These are phyloP conservation scores for Aspergillus aculeatinus DNA, from an alignment of 2,329 filamentous ascomycete species.

Conservation along the genomic window DNA sequence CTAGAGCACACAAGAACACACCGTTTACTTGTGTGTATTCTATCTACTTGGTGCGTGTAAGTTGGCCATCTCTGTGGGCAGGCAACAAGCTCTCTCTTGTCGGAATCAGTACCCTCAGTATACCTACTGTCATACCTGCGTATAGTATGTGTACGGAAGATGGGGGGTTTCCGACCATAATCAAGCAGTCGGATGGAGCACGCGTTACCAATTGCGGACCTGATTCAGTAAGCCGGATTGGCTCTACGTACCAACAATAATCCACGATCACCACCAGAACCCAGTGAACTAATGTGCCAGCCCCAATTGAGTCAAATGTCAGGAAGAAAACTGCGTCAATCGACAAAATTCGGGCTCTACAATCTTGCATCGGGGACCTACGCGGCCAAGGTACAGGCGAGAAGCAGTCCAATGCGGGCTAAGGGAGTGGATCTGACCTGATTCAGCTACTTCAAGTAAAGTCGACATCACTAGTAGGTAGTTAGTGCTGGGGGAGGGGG, in stretches of 20 bases:
- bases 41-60: no score
- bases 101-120: no score
- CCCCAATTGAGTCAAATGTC: neutral
- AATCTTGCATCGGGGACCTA: constrained; percentile 7
- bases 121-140: no score
- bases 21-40: no score
- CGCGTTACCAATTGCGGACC: neutral
- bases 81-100: no score
- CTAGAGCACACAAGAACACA: no score
- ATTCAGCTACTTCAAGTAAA: neutral
- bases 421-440: neutral
- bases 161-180: no score
- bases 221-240: neutral
- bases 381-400: neutral
- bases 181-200: no score
- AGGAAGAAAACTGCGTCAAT: neutral
- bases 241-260: neutral
- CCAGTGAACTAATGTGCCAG: constrained; percentile 3
- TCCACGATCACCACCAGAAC: neutral
- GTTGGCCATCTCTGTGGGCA: no score
- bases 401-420: neutral
- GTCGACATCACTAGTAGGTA: no score
- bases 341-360: constrained; percentile 5
- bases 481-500: neutral
- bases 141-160: no score